Evolutionary conservation across 2,329 filamentous ascomycete species (phyloP).

Genomic region (Botrytis galanthina): DNA sequence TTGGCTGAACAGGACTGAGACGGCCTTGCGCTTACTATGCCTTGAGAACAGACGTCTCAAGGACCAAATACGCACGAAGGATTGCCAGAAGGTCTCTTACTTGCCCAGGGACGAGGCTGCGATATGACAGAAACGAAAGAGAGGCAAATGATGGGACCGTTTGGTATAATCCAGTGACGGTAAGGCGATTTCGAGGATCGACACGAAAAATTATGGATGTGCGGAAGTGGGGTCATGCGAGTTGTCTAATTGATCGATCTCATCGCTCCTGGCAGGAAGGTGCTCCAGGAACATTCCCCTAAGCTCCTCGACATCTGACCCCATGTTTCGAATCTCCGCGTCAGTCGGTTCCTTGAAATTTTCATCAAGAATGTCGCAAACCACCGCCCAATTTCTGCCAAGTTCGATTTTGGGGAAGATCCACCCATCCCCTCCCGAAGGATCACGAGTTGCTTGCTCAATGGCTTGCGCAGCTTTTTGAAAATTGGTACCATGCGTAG

Average conservation of each 20-base stretch:
- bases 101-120: neutral
- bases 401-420: neutral
- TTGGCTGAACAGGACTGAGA: neutral
- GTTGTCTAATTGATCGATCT: neutral
- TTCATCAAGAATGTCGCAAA: neutral
- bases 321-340: neutral
- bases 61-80: neutral
- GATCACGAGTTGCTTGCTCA: neutral
- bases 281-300: rapidly evolving
- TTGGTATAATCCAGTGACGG: neutral
- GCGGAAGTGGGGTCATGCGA: neutral
- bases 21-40: neutral
- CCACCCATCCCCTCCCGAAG: neutral
- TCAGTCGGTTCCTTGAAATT: neutral
- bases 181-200: neutral
- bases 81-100: neutral
- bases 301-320: neutral
- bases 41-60: neutral
- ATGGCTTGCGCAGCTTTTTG: neutral
- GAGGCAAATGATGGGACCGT: neutral
- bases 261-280: too few species aligned
- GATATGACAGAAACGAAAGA: neutral
- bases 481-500: neutral
- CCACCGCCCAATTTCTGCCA: neutral
- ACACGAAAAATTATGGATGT: neutral